phyloP scores from a whole-genome alignment of 805 yeast species.

The Pichia kluyveri region DNA sequence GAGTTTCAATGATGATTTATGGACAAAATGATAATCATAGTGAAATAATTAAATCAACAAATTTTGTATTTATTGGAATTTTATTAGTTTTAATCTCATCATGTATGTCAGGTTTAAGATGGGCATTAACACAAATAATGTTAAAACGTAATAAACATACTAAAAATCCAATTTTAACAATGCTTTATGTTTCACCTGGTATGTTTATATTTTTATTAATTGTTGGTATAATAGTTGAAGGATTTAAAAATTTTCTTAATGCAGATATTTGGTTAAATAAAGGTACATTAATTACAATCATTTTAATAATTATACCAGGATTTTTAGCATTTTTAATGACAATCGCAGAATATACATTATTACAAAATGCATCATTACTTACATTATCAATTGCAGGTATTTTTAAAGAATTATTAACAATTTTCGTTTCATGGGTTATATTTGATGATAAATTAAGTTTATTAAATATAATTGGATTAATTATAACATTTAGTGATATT shows the following conservation, averaged over 20 bases:
- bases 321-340: slow-evolving; percentile 85
- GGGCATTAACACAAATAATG: slow-evolving; percentile 89
- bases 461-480: slow-evolving; percentile 65
- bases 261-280: slow-evolving; percentile 58
- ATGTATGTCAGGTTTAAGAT: slow-evolving; percentile 78
- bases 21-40: slow-evolving; percentile 25
- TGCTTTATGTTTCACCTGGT: slow-evolving; percentile 74
- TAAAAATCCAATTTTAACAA: slow-evolving; percentile 74
- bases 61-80: slow-evolving; percentile 45
- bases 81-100: slow-evolving; percentile 69
- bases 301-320: slow-evolving; percentile 71
- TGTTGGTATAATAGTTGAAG: slow-evolving; percentile 65
- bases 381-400: slow-evolving; percentile 89
- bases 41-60: background rate
- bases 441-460: slow-evolving; percentile 66
- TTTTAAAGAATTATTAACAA: slow-evolving; percentile 84
- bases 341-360: slow-evolving; percentile 71
- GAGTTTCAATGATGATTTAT: slow-evolving; percentile 84
- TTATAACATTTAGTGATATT: slow-evolving; percentile 69
- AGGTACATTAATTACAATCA: slow-evolving; percentile 47
- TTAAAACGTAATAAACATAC: slow-evolving; percentile 51
- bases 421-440: slow-evolving; percentile 54
- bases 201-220: slow-evolving; percentile 59
- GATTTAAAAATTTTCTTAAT: slow-evolving; percentile 39
- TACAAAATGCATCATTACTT: slow-evolving; percentile 73